These are phyloP conservation scores for Stachybotrys chlorohalonatus DNA, from an alignment of 2,329 filamentous ascomycete genomes.

Conservation along the genomic window DNA sequence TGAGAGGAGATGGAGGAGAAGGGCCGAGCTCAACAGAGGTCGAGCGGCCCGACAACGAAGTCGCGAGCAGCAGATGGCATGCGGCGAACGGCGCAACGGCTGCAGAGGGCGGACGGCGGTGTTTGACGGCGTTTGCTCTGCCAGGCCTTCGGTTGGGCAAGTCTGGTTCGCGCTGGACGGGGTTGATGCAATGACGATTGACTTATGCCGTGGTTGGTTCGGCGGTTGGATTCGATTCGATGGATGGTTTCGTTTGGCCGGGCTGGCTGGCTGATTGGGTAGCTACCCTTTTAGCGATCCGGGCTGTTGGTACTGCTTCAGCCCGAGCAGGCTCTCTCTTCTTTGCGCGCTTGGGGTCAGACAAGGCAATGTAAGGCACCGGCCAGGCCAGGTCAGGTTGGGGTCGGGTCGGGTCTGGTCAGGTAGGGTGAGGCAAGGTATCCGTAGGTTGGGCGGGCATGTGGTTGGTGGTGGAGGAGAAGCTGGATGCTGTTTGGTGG, in stretches of 20 bases:
- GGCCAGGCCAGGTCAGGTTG: background rate
- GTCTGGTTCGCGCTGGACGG: too few species aligned
- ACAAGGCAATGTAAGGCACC: background rate
- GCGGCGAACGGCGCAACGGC: background rate
- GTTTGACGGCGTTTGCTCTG: background rate
- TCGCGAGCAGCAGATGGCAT: background rate
- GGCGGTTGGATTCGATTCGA: background rate
- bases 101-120: background rate
- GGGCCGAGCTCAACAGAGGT: background rate
- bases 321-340: too few species aligned
- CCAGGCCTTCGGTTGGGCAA: background rate
- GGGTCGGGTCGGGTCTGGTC: background rate
- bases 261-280: too few species aligned
- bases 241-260: background rate
- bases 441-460: background rate
- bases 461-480: background rate
- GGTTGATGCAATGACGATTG: too few species aligned
- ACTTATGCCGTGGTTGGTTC: too few species aligned
- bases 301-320: background rate
- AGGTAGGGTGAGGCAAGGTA: background rate
- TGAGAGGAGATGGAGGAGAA: background rate
- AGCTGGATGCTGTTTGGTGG: background rate
- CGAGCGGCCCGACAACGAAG: constrained; percentile 1
- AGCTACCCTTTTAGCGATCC: background rate
- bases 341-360: background rate